Evolutionary conservation across 805 yeast genomes (phyloP).

Genomic region (Hemisphaericaspora nanyangensis): DNA sequence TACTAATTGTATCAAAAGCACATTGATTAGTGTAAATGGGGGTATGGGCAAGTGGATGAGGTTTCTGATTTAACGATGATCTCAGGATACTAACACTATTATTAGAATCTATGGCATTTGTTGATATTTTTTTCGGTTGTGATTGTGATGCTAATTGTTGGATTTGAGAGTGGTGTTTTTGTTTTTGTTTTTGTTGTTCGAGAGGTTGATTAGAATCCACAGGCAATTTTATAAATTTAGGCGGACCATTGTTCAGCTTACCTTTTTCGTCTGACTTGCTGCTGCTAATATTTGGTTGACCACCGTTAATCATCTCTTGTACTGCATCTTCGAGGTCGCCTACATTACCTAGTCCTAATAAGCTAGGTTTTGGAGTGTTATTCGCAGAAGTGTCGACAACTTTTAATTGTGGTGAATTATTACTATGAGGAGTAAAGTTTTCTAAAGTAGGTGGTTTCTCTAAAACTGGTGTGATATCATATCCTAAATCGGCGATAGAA

Average conservation of each 20-base stretch:
- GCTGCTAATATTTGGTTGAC: neutral
- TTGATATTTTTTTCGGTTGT: neutral
- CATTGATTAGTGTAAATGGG: neutral
- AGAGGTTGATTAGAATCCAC: no score
- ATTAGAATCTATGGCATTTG: neutral
- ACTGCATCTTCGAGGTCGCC: neutral
- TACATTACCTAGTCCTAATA: no score
- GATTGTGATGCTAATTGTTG: no score
- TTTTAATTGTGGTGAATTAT: slow-evolving; percentile 9
- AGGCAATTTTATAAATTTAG: slow-evolving; percentile 1
- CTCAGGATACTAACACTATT: no score
- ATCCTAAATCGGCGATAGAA: slow-evolving; percentile 19
- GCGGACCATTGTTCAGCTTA: neutral
- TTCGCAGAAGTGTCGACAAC: slow-evolving; percentile 3
- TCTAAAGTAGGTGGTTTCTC: slow-evolving; percentile 23
- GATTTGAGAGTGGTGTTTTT: no score
- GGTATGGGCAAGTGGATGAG: neutral
- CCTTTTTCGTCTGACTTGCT: neutral
- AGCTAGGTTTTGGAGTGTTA: neutral
- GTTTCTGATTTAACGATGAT: no score
- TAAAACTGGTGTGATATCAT: slow-evolving; percentile 22
- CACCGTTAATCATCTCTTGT: neutral
- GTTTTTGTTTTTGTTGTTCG: no score
- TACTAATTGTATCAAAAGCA: neutral
- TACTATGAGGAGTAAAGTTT: slow-evolving; percentile 14